Percentiles rank a stretch among this genome's conserved stretches.
Evolutionary conservation across 208 protist species (phyloP).

Genomic region (Acanthamoeba royreba): DNA sequence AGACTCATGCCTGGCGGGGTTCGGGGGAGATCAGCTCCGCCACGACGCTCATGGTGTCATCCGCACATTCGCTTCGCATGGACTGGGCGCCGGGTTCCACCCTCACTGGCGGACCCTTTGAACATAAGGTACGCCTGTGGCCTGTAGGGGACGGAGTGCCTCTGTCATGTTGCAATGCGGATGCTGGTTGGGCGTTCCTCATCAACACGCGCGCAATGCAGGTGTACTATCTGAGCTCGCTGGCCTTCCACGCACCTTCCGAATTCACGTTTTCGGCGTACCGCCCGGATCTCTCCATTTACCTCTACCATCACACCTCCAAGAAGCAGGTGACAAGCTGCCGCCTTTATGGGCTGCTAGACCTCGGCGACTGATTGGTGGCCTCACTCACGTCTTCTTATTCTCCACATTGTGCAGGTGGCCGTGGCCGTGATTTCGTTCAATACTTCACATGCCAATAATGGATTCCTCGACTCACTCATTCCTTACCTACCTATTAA

Average conservation of each 20-base stretch:
- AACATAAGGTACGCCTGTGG: neutral
- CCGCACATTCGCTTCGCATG: neutral
- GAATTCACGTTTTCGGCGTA: neutral
- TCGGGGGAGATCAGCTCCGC: neutral
- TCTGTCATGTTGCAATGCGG: neutral
- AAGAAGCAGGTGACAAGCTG: no score
- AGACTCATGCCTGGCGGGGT: neutral
- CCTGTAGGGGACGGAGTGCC: neutral
- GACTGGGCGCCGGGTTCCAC: conserved; percentile 14
- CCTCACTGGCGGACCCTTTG: neutral
- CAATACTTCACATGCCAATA: neutral
- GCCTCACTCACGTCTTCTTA: no score
- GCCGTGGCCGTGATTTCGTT: conserved; percentile 25
- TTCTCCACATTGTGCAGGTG: no score
- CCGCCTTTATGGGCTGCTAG: no score
- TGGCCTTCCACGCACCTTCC: neutral
- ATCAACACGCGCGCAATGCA: neutral
- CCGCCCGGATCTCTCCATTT: neutral
- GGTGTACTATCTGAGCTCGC: neutral
- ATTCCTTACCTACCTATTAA: conserved; percentile 19
- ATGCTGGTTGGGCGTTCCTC: neutral
- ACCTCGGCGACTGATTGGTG: no score
- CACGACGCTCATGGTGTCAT: neutral
- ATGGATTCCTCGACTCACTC: neutral
- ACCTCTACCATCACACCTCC: conserved; percentile 35